Percentiles rank a stretch among this genome's conserved stretches.
These are phyloP conservation scores for Cubamyces sp. DNA, from an alignment of 768 basidiomycete genomes.

Conservation along the genomic window DNA sequence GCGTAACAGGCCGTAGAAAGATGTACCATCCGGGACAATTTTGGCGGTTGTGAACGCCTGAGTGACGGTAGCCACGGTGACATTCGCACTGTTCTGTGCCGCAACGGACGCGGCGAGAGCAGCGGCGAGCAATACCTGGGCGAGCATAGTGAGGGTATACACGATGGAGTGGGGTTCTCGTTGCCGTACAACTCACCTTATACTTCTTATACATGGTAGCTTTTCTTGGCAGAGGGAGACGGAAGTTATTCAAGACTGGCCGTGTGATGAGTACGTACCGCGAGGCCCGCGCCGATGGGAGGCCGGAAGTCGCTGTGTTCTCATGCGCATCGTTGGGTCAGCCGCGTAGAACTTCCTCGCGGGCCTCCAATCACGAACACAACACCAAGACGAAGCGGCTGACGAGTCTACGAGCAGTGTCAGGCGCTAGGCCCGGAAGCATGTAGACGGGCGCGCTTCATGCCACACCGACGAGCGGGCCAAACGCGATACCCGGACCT, in stretches of 20 bases:
- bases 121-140: slow-evolving; percentile 4
- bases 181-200: neutral
- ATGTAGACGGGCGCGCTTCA: too few relatives aligned
- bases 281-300: slow-evolving; percentile 5
- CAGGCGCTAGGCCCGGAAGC: too few relatives aligned
- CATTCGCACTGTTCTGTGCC: slow-evolving; percentile 17
- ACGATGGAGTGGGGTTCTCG: neutral
- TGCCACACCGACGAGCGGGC: too few relatives aligned
- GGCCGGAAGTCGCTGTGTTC: slow-evolving; percentile 13
- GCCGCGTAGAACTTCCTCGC: neutral
- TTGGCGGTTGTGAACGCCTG: slow-evolving; percentile 23
- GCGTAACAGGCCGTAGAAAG: neutral
- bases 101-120: slow-evolving; percentile 7
- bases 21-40: slow-evolving; percentile 23
- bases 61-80: slow-evolving; percentile 12
- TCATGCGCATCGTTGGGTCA: too few relatives aligned
- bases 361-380: neutral
- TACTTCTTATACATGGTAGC: slow-evolving; percentile 7
- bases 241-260: neutral
- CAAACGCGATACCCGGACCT: too few relatives aligned
- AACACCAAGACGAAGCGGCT: neutral
- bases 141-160: slow-evolving; percentile 2
- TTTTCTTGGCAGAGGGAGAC: slow-evolving; percentile 11
- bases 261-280: slow-evolving; percentile 8
- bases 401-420: too few relatives aligned